phyloP scores from a whole-genome alignment of 1,139 yeast genomes.

The Pneumocystis wakefieldiae region DNA sequence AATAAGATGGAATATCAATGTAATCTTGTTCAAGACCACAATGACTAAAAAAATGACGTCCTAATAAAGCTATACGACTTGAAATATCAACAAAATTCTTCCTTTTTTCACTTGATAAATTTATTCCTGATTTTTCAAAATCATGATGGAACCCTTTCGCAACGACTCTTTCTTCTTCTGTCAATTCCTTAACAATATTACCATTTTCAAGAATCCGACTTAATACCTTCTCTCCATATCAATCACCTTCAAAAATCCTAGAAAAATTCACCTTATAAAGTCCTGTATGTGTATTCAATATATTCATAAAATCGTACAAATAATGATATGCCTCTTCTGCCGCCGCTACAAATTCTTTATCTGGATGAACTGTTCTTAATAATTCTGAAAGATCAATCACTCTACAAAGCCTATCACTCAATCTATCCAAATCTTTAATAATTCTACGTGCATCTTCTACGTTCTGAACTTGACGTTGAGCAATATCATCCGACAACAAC shows the following conservation, averaged over 20 bases:
- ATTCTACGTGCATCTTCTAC: slow-evolving; percentile 36
- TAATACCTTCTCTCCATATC: slow-evolving; percentile 22
- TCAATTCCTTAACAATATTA: slow-evolving; percentile 29
- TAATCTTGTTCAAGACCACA: slow-evolving; percentile 27
- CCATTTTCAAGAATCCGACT: slow-evolving; percentile 38
- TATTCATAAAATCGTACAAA: slow-evolving; percentile 88
- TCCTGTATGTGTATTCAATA: slow-evolving; percentile 69
- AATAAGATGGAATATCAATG: slow-evolving; percentile 24
- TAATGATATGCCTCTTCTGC: slow-evolving; percentile 82
- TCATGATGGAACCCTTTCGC: slow-evolving; percentile 71
- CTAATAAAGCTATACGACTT: slow-evolving; percentile 65
- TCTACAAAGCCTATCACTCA: slow-evolving; percentile 78
- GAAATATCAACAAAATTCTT: slow-evolving; percentile 62
- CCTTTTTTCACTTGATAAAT: slow-evolving; percentile 51
- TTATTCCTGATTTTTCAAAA: slow-evolving; percentile 81
- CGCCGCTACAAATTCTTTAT: slow-evolving; percentile 50
- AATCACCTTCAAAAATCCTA: background rate
- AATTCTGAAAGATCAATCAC: slow-evolving; percentile 92
- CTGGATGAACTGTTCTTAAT: slow-evolving; percentile 70
- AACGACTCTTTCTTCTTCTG: slow-evolving; percentile 64
- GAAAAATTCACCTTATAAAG: slow-evolving; percentile 36
- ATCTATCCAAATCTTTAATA: slow-evolving; percentile 57
- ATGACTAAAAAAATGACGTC: slow-evolving; percentile 60
- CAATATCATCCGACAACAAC: background rate
- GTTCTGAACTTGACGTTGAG: background rate